Base-by-base conservation (phyloP, 805 yeast species). In the Yueomyces sinensis region DNA sequence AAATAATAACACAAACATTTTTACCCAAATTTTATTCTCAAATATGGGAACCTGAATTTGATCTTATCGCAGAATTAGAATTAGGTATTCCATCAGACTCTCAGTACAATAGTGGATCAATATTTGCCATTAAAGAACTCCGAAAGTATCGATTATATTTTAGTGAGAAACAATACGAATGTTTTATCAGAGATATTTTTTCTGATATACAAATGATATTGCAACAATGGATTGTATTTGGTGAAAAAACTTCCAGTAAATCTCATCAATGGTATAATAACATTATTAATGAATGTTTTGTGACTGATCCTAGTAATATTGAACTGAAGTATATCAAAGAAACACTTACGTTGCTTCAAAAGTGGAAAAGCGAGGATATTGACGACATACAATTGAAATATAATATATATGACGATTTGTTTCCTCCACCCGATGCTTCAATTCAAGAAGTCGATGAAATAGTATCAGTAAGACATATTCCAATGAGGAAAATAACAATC, bases 401-500 rank as follows among this genome's bases (percentile, higher is more conserved):
- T 9, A 9, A 23, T 18, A 32, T 31, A 2, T 9, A 4, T 23
- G 24, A 17, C 4, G 7, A 14, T 16, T 32, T 32, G 28, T 7
- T 16, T 4, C n/a, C n/a, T n/a, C n/a, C n/a, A n/a, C n/a, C n/a
- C n/a, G 9, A 5, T 4, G 30, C 33, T 16, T 27, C 29, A 13
- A 6, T 5, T 13, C 31, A 7, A 28, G 16, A 37, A 11, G 24
- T 7, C 7, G 24, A 20, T 20, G 24, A 20, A 11, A 7, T 11
- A 20, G 24, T 7, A 11, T 7, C 7, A 7, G 24, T 20, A 7
- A 40, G n/a, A n/a, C 38, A 44, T 4, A 57, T 68, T 4, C 74
- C 76, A 0, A 42, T 64, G 9, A 58, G 60, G 27, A 61, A 59
- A 30, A 53, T 72, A 1, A 43, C 55, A 22, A 59, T 68, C 4